Conservation (phyloP, 1,284 basidiomycete species). For the Leccinum fuscescens region DNA sequence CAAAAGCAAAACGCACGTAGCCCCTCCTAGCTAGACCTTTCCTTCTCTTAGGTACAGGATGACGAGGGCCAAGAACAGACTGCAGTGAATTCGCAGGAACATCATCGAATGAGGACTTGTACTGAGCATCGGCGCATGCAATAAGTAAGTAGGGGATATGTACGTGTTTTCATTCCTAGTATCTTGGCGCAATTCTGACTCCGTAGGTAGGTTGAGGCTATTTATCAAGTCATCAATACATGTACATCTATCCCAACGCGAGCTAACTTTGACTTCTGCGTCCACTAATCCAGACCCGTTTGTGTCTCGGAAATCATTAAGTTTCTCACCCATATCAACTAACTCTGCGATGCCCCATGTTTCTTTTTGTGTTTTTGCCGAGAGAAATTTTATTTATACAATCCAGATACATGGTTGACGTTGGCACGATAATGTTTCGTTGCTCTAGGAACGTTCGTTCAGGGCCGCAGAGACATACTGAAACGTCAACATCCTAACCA, state of each 20-base stretch:
- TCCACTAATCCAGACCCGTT: neutral
- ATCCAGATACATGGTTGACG: neutral
- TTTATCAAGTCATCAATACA: neutral
- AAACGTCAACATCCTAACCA: neutral
- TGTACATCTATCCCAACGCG: neutral
- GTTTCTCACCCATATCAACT: neutral
- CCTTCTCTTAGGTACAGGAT: neutral
- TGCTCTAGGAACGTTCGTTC: neutral
- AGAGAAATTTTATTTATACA: neutral
- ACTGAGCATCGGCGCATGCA: neutral
- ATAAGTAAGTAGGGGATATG: neutral
- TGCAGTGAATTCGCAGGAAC: neutral
- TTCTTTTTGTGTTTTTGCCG: neutral
- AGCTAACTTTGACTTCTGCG: neutral
- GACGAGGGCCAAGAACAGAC: neutral
- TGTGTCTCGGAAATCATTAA: neutral
- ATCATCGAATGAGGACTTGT: neutral
- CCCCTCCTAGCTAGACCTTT: neutral
- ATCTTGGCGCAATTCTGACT: neutral
- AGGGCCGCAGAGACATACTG: neutral
- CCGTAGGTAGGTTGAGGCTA: neutral
- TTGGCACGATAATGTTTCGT: neutral
- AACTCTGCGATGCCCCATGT: neutral
- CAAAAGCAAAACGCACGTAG: neutral
- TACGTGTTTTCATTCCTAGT: neutral